Evolutionary conservation across 1,284 basidiomycete genomes (phyloP), one percentile per base, ranked within the genome.

Genomic region (Papiliotrema laurentii): DNA sequence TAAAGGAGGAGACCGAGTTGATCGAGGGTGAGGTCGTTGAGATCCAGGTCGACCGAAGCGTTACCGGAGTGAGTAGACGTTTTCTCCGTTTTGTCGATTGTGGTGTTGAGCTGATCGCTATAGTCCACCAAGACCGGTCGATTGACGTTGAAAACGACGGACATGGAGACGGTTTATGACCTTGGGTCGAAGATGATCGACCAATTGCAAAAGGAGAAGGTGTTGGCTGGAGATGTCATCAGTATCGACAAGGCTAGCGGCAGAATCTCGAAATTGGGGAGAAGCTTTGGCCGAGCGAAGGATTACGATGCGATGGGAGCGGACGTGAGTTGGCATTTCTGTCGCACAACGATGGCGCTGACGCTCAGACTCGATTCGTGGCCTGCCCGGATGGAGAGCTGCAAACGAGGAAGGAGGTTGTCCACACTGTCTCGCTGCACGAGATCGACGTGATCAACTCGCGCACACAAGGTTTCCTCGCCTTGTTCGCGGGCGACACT

Each of bases 361-460:
- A 36, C 43, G 10, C 55, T 39, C 45, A 96, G 89, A 97, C 94
- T 43, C 92, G 88, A 76, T 97, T 97, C 63, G 91, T 98, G 3
- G 90, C 94, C 78, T 96, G 91, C 70, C 94, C 94, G 10, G 92
- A 97, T 60, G 94, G 94, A 50, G 94, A 98, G 76, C 84, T 98
- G 50, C 94, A 98, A 78, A 93, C 91, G 62, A 84, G 93, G 57
- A 92, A 90, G 77, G 91, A 97, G 75, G 88, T 97, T 34, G 87
- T 93, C 5, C 94, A 98, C 73, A 97, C 92, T 0, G 93, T 98
- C 10, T 93, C 92, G 2, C 78, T 98, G 25, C 96, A 97, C 75
- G 96, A 98, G 76, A 98, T 98, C 63, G 96, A 98, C 66, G 94
- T 97, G 46, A 97, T 98, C 79, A 98, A 98, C 78, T 93, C 89